Percentiles rank a stretch among this genome's conserved stretches.
These are phyloP conservation scores for Morella rubra DNA, from an alignment of 306 rosid genomes.

Conservation along the genomic window DNA sequence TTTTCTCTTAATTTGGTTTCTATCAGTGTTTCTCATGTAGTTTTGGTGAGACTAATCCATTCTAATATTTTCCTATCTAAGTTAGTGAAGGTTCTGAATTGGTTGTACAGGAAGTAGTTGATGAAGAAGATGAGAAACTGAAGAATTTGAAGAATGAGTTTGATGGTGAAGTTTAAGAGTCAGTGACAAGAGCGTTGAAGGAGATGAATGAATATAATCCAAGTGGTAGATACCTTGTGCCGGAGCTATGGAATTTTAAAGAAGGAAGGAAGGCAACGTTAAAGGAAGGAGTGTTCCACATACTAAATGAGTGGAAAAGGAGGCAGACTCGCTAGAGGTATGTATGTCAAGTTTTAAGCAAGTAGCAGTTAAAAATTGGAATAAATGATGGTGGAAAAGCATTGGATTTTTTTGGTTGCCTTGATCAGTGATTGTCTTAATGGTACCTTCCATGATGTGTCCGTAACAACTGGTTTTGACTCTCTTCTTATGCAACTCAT, in stretches of 20 bases:
- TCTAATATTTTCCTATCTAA: not conserved
- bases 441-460: no score
- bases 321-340: constrained; percentile 29
- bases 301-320: constrained; percentile 58
- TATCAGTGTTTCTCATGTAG: not conserved
- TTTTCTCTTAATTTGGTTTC: not conserved
- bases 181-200: constrained; percentile 56
- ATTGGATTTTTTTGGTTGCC: no score
- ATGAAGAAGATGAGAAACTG: constrained; percentile 67
- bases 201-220: constrained; percentile 75
- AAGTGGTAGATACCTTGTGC: constrained; percentile 67
- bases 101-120: constrained; percentile 47
- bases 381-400: no score
- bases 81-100: not conserved
- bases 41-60: not conserved
- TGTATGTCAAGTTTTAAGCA: not conserved
- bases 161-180: no score
- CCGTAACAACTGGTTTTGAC: no score
- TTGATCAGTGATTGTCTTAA: no score
- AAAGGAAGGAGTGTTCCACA: constrained; percentile 48
- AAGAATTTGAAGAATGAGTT: constrained; percentile 49
- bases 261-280: constrained; percentile 61
- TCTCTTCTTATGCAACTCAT: no score
- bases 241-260: constrained; percentile 65
- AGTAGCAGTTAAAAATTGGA: no score